Conservation (phyloP, 768 basidiomycete genomes). For the Leccinellum luteum region DNA sequence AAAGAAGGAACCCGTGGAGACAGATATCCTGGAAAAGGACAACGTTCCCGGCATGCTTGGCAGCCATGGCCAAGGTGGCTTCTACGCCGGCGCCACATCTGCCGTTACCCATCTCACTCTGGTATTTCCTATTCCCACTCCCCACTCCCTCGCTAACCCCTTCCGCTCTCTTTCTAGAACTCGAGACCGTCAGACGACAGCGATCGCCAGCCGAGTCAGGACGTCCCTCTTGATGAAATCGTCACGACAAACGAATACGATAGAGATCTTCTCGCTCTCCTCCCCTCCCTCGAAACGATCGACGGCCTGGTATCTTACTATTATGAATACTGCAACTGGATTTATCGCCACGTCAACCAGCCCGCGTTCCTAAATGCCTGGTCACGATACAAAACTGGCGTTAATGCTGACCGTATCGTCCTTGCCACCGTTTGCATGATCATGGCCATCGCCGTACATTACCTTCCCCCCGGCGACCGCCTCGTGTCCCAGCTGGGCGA, state of each 20-base stretch:
- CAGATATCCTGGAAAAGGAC: conserved; percentile 45
- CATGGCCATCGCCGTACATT: conserved; percentile 71
- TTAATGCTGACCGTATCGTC: conserved; percentile 61
- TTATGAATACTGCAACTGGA: conserved; percentile 87
- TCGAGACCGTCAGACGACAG: conserved; percentile 50
- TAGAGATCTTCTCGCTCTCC: conserved; percentile 63
- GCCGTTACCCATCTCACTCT: conserved; percentile 65
- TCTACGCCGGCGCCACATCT: conserved; percentile 80
- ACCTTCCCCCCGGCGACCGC: conserved; percentile 63
- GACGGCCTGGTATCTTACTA: conserved; percentile 74
- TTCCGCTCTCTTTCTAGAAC: conserved; percentile 33
- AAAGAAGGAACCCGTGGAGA: conserved; percentile 54
- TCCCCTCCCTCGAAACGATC: conserved; percentile 66
- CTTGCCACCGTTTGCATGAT: conserved; percentile 72
- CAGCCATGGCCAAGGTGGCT: conserved; percentile 60
- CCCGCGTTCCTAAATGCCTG: conserved; percentile 60
- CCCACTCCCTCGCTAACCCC: conserved; percentile 3
- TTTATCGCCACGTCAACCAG: conserved; percentile 76
- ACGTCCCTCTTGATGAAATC: conserved; percentile 40
- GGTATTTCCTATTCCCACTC: conserved; percentile 34
- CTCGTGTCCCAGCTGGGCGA: conserved; percentile 54
- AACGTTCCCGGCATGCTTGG: conserved; percentile 65
- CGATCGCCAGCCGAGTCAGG: conserved; percentile 53
- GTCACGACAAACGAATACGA: conserved; percentile 56
- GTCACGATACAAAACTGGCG: conserved; percentile 70